Conservation (phyloP, 345 rosid species). For the Citrus maxima region DNA sequence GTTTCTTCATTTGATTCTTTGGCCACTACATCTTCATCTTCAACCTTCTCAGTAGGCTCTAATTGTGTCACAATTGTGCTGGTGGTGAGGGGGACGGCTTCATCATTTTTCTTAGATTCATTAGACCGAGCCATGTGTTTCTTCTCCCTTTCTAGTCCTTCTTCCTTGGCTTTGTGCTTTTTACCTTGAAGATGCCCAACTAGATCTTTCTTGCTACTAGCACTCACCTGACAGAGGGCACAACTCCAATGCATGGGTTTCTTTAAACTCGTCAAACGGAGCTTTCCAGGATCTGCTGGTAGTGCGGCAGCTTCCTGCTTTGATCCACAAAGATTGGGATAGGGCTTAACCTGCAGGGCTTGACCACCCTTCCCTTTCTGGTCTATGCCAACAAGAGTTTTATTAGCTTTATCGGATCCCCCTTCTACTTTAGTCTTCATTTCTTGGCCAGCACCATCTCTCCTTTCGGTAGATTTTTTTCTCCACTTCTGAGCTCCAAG, state of each 20-base stretch:
- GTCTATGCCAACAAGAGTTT: background rate
- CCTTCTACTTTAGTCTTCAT: background rate
- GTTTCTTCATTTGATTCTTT: background rate
- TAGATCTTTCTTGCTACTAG: constrained; percentile 27
- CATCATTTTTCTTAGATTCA: constrained; percentile 14
- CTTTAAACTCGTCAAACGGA: constrained; percentile 9
- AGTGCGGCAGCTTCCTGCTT: constrained; percentile 2
- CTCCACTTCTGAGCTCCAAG: background rate
- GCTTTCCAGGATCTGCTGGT: constrained; percentile 7
- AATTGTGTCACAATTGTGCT: background rate
- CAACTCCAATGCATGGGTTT: constrained; percentile 45
- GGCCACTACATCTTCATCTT: background rate
- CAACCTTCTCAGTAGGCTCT: background rate
- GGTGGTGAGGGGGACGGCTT: background rate
- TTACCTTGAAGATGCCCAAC: background rate
- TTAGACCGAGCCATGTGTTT: constrained; percentile 34
- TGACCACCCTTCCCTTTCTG: background rate
- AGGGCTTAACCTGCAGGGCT: too few species aligned
- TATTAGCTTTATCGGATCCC: background rate
- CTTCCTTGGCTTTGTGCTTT: background rate
- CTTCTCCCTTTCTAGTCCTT: constrained; percentile 28
- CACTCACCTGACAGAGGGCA: constrained; percentile 32
- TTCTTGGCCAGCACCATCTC: background rate
- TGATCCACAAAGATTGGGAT: too few species aligned
- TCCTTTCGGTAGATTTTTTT: background rate